Conservation (phyloP, 1,284 basidiomycete genomes). For the Pseudozyma thailandica region DNA sequence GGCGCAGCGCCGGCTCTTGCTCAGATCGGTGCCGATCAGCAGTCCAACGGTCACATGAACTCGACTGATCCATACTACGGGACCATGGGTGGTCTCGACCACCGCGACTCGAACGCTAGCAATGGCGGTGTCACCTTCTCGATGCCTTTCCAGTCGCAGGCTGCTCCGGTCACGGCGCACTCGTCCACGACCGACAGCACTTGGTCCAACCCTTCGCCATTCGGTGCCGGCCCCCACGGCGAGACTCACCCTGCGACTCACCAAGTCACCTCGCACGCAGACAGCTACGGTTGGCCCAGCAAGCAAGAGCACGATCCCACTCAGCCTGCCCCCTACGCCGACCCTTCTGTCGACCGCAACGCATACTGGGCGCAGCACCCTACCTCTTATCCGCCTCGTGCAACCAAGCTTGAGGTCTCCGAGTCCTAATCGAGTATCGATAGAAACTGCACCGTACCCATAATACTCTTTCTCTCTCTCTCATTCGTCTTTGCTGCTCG, state of each 20-base stretch:
- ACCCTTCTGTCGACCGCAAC: constrained; percentile 32
- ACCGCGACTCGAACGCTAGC: constrained; percentile 34
- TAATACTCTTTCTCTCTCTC: not conserved
- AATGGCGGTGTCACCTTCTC: constrained; percentile 46
- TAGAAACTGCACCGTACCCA: no score
- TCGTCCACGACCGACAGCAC: constrained; percentile 32
- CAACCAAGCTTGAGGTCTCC: constrained; percentile 35
- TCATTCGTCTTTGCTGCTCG: no score
- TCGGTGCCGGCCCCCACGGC: constrained; percentile 43
- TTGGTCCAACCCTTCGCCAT: constrained; percentile 48
- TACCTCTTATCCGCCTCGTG: constrained; percentile 28
- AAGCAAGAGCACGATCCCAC: constrained; percentile 71
- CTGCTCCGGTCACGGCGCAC: constrained; percentile 33
- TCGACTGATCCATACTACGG: constrained; percentile 41
- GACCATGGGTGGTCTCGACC: constrained; percentile 28
- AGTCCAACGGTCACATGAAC: constrained; percentile 13
- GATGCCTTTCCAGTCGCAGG: constrained; percentile 42
- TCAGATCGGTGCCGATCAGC: constrained; percentile 21
- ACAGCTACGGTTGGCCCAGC: constrained; percentile 44
- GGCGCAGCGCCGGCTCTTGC: constrained; percentile 21
- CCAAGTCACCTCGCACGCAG: constrained; percentile 26
- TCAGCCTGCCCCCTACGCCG: constrained; percentile 55
- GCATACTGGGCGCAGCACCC: constrained; percentile 49
- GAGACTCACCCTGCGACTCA: constrained; percentile 34
- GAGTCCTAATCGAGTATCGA: constrained; percentile 14